Evolutionary conservation across 352 stramenopile genomes (phyloP).

Genomic region (Plasmopara viticola): DNA sequence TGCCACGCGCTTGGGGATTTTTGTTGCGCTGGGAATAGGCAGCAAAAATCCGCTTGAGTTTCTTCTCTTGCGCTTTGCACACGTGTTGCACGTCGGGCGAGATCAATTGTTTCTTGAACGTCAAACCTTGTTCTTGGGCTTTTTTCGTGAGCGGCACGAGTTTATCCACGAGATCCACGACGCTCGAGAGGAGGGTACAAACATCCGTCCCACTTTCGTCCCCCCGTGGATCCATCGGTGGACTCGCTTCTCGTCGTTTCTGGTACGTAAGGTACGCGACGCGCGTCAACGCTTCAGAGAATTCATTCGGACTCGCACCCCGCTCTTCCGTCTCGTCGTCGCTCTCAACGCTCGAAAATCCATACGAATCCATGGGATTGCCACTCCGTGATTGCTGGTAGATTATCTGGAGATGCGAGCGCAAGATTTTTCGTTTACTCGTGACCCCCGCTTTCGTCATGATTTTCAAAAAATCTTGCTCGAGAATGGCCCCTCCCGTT

Average conservation of each 20-base stretch:
- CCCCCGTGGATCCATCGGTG: constrained; percentile 23
- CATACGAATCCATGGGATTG: constrained; percentile 1
- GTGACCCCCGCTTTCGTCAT: constrained; percentile 72
- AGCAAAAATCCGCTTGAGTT: constrained; percentile 67
- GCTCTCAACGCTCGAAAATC: constrained; percentile 11
- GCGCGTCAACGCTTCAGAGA: constrained; percentile 66
- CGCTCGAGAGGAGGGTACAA: constrained; percentile 31
- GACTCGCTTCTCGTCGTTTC: constrained; percentile 44
- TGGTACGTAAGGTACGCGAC: constrained; percentile 69
- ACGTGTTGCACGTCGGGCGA: constrained; percentile 69
- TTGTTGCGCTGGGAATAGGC: constrained; percentile 73
- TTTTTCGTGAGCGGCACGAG: constrained; percentile 68
- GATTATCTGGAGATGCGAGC: constrained; percentile 65
- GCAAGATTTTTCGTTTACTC: constrained; percentile 76
- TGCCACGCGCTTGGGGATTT: constrained; percentile 58
- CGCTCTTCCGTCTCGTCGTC: constrained; percentile 51
- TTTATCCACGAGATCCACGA: constrained; percentile 59
- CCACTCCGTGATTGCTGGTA: constrained; percentile 56
- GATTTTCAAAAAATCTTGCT: constrained; percentile 80
- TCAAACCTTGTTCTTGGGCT: constrained; percentile 71
- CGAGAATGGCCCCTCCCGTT: constrained; percentile 62
- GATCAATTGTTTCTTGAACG: constrained; percentile 83
- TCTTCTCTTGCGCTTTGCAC: constrained; percentile 70
- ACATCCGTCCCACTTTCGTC: constrained; percentile 8
- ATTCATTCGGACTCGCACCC: constrained; percentile 68